These are phyloP conservation scores for Metarhizium rileyi DNA, from an alignment of 2,329 filamentous ascomycete genomes.

Conservation along the genomic window DNA sequence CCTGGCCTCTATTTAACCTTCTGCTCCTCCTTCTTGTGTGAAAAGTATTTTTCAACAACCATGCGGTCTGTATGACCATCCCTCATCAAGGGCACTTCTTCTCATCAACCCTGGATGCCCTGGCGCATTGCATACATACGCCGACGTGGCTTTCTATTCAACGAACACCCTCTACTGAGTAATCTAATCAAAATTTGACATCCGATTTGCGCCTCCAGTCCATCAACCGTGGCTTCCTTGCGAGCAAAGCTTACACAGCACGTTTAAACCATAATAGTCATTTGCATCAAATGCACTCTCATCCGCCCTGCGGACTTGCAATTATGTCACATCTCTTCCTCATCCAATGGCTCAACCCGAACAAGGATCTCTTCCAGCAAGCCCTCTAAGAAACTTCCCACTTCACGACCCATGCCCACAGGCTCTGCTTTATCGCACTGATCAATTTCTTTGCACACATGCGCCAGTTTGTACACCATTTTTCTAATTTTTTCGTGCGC, in stretches of 20 bases:
- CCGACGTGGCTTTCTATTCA: background rate
- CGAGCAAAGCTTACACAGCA: background rate
- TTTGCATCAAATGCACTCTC: background rate
- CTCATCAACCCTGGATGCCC: background rate
- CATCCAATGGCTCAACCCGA: constrained; percentile 78
- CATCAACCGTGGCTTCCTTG: background rate
- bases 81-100: background rate
- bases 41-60: background rate
- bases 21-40: too few relatives aligned
- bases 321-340: constrained; percentile 39
- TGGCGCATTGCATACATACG: background rate
- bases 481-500: constrained; percentile 76
- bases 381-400: constrained; percentile 81
- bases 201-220: background rate
- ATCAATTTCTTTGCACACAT: constrained; percentile 84
- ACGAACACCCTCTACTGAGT: background rate
- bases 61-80: background rate
- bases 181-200: background rate
- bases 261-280: background rate
- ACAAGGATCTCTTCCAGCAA: constrained; percentile 90
- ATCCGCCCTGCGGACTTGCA: background rate
- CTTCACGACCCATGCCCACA: constrained; percentile 88
- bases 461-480: constrained; percentile 72
- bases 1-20: too few relatives aligned
- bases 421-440: constrained; percentile 76